Base-by-base conservation (phyloP, 2,329 filamentous ascomycete species). In the Fragosphaeria purpurea region DNA sequence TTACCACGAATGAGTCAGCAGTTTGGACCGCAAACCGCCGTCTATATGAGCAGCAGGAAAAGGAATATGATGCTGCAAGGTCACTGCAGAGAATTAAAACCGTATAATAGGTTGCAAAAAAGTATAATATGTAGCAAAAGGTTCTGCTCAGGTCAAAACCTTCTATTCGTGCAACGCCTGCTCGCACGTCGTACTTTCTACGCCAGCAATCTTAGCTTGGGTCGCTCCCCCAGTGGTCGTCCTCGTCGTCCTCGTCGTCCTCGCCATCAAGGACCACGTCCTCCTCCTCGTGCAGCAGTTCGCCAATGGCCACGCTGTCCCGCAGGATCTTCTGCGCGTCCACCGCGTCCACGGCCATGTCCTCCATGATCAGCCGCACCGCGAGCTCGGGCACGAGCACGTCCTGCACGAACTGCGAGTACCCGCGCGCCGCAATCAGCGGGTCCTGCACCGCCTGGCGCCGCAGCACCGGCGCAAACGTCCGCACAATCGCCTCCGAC, bases 311-410 rank as follows among this genome's bases (percentile, higher is more conserved):
- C 57, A 76, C 78, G 63, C 86, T 88, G 55, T 85, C 77, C 55
- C 75, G 69, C 60, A 91, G 65, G 22, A 90, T 78, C 32, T 66
- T 65, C 56, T 70, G 67, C 13, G 76, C 76, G 52, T 70, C 64
- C 7, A 64, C 62, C 43, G 66, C 64, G 3, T 58, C 62, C 30
- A 76, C 67, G 3, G 56, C 52, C 72, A 80, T 74, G 54, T 80
- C 78, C 57, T 81, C 75, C 65, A 71, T 74, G 54, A 80, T 77
- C 47, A 82, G 65, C 53, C 65, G 68, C 38, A 75, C 68, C 31
- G 75, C 70, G 56, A 80, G 61, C 63, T 95, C 89, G 0, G 87
- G 86, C 31, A 94, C 86, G 54, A 95, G 68, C 1, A 91, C 86
- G 1, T 75, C 73, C 64, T 89, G 84, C 3, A 89, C 79, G 59